Percentiles rank a stretch among this genome's conserved stretches.
Evolutionary conservation across 768 basidiomycete species (phyloP).

Genomic region (Agrocybe pediades): DNA sequence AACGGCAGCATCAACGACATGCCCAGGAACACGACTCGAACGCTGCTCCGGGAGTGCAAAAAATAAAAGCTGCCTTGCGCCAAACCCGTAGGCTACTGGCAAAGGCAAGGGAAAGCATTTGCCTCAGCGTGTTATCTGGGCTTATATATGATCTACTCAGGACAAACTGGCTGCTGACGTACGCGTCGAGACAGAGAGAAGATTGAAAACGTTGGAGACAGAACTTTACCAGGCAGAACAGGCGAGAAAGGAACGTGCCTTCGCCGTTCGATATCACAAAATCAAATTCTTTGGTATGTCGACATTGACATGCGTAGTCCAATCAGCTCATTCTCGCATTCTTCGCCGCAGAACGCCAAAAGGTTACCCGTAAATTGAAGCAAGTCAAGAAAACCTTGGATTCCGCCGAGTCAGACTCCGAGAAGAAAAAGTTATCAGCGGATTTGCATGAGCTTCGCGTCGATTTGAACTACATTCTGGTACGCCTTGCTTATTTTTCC

Average conservation of each 20-base stretch:
- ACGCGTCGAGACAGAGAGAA: constrained; percentile 78
- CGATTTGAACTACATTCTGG: constrained; percentile 89
- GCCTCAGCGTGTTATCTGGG: background rate
- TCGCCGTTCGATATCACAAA: constrained; percentile 83
- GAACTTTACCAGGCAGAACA: constrained; percentile 69
- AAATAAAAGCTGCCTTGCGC: constrained; percentile 81
- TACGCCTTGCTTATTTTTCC: constrained; percentile 27
- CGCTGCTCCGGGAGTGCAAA: constrained; percentile 71
- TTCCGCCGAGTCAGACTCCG: constrained; percentile 31
- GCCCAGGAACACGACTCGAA: constrained; percentile 29
- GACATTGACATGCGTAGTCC: background rate
- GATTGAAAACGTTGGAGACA: constrained; percentile 71
- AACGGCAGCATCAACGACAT: constrained; percentile 23
- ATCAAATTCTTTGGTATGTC: constrained; percentile 92
- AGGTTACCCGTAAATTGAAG: constrained; percentile 75
- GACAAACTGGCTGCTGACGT: constrained; percentile 86
- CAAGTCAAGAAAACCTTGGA: constrained; percentile 61
- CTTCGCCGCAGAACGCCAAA: constrained; percentile 71
- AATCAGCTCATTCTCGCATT: no score
- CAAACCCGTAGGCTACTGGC: constrained; percentile 83
- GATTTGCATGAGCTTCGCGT: constrained; percentile 69
- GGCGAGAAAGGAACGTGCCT: constrained; percentile 66
- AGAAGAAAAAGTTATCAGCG: constrained; percentile 44
- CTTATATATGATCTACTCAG: constrained; percentile 31
- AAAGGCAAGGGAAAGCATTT: constrained; percentile 53